These are phyloP conservation scores for Macrolepiota albuminosa DNA, from an alignment of 768 basidiomycete species.

Conservation along the genomic window DNA sequence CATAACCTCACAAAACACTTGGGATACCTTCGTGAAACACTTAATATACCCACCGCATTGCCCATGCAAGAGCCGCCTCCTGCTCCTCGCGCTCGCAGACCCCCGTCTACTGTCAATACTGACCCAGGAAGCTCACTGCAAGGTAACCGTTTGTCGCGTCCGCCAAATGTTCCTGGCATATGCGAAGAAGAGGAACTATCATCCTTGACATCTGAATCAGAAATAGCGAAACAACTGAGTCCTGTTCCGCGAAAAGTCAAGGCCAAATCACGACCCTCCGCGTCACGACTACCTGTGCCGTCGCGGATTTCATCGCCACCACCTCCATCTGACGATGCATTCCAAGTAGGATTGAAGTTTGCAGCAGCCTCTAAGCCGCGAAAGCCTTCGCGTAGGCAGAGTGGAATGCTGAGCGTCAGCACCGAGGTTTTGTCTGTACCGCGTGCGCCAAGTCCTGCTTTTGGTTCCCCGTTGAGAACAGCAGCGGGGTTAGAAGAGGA, in stretches of 20 bases:
- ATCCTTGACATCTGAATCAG: conserved; percentile 39
- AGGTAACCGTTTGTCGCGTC: conserved; percentile 53
- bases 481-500: conserved; percentile 55
- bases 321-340: conserved; percentile 25
- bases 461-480: conserved; percentile 57
- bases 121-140: conserved; percentile 36
- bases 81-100: conserved; percentile 48
- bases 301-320: conserved; percentile 37
- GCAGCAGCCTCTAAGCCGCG: conserved; percentile 26
- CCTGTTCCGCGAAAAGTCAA: conserved; percentile 40
- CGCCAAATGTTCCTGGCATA: conserved; percentile 64
- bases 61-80: conserved; percentile 38
- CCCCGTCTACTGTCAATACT: conserved; percentile 33
- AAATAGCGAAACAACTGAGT: conserved; percentile 31
- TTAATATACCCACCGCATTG: conserved; percentile 35
- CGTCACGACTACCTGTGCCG: conserved; percentile 45
- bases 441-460: conserved; percentile 62
- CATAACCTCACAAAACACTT: conserved; percentile 62
- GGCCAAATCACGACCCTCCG: conserved; percentile 42
- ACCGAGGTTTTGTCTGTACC: conserved; percentile 38
- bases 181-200: conserved; percentile 60
- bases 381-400: conserved; percentile 41
- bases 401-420: conserved; percentile 50
- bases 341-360: conserved; percentile 18
- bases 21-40: conserved; percentile 56